A percentile compares a stretch with the other conserved stretches of the same genome.
These are phyloP conservation scores for Austroboletus eburneus DNA, from an alignment of 768 basidiomycete genomes.

Conservation along the genomic window DNA sequence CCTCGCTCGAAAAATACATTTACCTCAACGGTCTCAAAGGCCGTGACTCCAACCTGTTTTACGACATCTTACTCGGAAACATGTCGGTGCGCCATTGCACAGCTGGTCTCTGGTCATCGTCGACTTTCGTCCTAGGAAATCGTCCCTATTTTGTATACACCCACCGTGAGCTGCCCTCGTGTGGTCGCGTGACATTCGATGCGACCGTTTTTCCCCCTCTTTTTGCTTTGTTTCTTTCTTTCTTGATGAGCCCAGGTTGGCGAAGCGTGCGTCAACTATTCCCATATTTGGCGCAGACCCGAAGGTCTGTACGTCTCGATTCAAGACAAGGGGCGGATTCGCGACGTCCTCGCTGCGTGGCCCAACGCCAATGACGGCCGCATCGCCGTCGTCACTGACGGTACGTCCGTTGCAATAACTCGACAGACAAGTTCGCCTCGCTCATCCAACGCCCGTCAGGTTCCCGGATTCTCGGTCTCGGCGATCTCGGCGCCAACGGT, in stretches of 20 bases:
- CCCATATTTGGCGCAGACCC: conserved; percentile 62
- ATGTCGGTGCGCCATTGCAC: conserved; percentile 55
- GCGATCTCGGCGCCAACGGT: conserved; percentile 39
- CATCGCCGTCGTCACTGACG: conserved; percentile 79
- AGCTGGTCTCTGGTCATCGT: too few species aligned
- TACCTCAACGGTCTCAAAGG: conserved; percentile 62
- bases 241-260: conserved; percentile 60
- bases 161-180: conserved; percentile 44
- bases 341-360: conserved; percentile 52
- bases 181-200: conserved; percentile 7
- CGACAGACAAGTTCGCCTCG: too few species aligned
- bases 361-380: conserved; percentile 42
- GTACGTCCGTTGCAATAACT: conserved; percentile 35
- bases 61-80: conserved; percentile 56
- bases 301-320: conserved; percentile 62
- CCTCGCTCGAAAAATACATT: conserved; percentile 64
- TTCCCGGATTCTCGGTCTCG: conserved; percentile 71
- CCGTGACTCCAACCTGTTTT: conserved; percentile 63
- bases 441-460: conserved; percentile 29
- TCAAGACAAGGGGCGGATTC: conserved; percentile 61
- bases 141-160: conserved; percentile 71
- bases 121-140: conserved; percentile 40
- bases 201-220: background rate
- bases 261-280: conserved; percentile 68
- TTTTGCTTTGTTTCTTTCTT: too few species aligned